A percentile compares a stretch with the other conserved stretches of the same genome.
Conservation (phyloP, 2,329 filamentous ascomycete genomes). For the Tolypocladium guangdongense region DNA sequence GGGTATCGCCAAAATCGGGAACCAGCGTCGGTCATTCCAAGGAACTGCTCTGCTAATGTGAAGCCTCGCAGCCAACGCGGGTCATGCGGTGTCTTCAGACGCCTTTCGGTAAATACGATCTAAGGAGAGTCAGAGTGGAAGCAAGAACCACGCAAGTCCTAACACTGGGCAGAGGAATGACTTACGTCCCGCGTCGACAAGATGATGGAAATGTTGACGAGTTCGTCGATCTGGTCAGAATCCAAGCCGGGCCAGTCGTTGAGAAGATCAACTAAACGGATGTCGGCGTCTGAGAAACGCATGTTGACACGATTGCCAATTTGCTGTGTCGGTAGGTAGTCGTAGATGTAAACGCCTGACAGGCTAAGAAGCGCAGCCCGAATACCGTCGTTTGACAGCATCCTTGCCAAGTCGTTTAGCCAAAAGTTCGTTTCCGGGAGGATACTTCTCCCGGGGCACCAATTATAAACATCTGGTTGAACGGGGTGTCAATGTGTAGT, state of each 20-base stretch:
- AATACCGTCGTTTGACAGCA: constrained; percentile 23
- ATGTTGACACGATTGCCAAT: constrained; percentile 22
- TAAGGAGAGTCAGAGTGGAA: constrained; percentile 3
- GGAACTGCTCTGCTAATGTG: constrained; percentile 20
- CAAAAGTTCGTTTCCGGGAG: constrained; percentile 27
- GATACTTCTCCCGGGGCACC: constrained; percentile 29
- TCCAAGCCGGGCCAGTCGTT: constrained; percentile 11
- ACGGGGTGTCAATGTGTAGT: neutral
- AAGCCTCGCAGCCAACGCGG: constrained; percentile 29
- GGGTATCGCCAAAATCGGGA: constrained; percentile 23
- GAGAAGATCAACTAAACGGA: constrained; percentile 18
- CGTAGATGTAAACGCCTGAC: constrained; percentile 29
- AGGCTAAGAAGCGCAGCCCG: constrained; percentile 27
- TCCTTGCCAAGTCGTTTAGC: constrained; percentile 26
- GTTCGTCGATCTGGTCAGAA: constrained; percentile 16
- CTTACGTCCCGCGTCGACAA: constrained; percentile 29
- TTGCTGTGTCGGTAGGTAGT: constrained; percentile 22
- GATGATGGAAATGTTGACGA: constrained; percentile 25
- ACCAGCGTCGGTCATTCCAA: constrained; percentile 24
- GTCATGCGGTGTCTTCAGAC: constrained; percentile 16
- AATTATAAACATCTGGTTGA: constrained; percentile 23
- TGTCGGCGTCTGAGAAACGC: constrained; percentile 19
- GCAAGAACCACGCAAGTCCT: neutral
- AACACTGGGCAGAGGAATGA: neutral
- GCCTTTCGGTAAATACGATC: constrained; percentile 27